These are phyloP conservation scores for Cercospora canescens DNA, from an alignment of 2,329 filamentous ascomycete species.

Conservation along the genomic window DNA sequence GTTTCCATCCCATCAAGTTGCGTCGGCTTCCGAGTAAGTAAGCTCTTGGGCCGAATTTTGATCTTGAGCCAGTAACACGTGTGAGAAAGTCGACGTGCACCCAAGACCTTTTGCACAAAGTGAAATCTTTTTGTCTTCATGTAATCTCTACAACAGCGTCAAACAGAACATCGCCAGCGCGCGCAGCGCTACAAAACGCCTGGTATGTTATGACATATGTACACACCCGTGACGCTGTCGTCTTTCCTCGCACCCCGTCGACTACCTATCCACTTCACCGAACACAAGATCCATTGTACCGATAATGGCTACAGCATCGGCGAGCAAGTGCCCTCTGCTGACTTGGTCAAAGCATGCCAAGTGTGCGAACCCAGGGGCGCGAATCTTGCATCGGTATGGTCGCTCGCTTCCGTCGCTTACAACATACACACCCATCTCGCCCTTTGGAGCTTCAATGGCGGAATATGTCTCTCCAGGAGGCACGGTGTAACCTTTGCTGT, in stretches of 20 bases:
- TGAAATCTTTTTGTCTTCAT: constrained; percentile 1
- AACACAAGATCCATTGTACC: constrained; percentile 70
- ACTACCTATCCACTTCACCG: constrained; percentile 45
- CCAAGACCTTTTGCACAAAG: background rate
- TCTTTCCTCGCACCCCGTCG: background rate
- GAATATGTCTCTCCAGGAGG: constrained; percentile 98
- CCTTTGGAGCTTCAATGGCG: constrained; percentile 98
- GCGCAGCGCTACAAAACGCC: constrained; percentile 13
- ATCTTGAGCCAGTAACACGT: too few species aligned
- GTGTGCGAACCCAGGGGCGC: constrained; percentile 95
- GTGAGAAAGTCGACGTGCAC: background rate
- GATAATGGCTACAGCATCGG: constrained; percentile 95
- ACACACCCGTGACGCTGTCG: constrained; percentile 6
- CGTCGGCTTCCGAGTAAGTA: too few species aligned
- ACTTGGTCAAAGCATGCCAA: constrained; percentile 92
- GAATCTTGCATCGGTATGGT: constrained; percentile 96
- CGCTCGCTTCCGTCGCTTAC: constrained; percentile 96
- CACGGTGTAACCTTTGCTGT: constrained; percentile 97
- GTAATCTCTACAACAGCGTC: background rate
- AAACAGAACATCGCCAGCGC: constrained; percentile 5
- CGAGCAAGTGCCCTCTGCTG: constrained; percentile 85
- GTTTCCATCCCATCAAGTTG: too few species aligned
- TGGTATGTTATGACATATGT: constrained; percentile 14
- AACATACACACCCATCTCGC: constrained; percentile 97
- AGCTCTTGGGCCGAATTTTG: too few species aligned